phyloP scores from a whole-genome alignment of 371 early-diverging fungal genomes.

The Dinochytrium kinnereticum region DNA sequence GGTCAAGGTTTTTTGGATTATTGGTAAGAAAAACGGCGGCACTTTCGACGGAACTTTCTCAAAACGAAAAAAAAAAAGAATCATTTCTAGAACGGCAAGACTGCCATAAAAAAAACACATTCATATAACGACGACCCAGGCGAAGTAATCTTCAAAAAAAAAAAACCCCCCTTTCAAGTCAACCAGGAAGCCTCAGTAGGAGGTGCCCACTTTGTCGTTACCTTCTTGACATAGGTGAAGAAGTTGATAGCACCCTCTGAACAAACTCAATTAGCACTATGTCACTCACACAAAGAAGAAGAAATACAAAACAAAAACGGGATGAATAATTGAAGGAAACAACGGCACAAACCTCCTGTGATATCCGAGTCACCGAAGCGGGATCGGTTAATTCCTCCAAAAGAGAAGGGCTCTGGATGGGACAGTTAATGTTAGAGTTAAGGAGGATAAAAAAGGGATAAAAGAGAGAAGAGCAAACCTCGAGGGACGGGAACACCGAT shows the following conservation, averaged over 20 bases:
- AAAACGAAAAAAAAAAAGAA: no score
- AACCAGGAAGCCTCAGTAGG: constrained; percentile 31
- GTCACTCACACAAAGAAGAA: no score
- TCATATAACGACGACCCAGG: no score
- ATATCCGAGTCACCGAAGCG: constrained; percentile 73
- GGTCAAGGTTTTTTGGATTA: no score
- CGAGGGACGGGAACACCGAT: constrained; percentile 70
- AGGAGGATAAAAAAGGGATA: no score
- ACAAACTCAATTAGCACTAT: not conserved
- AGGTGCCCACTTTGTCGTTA: constrained; percentile 64
- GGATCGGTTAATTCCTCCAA: constrained; percentile 71
- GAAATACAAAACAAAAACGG: not conserved
- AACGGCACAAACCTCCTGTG: constrained; percentile 67
- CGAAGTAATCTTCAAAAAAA: no score
- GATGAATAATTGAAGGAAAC: no score
- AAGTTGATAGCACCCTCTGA: constrained; percentile 57
- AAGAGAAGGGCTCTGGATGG: constrained; percentile 70
- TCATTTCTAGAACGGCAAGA: no score
- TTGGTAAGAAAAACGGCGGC: no score
- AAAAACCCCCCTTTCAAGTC: constrained; percentile 4
- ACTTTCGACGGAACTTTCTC: no score
- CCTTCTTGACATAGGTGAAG: constrained; percentile 68
- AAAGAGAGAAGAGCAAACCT: constrained; percentile 24
- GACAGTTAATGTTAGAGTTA: constrained; percentile 34
- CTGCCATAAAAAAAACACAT: no score